These are phyloP conservation scores for Amborella trichopoda DNA, from an alignment of 164 flowering plant genomes.

Conservation along the genomic window DNA sequence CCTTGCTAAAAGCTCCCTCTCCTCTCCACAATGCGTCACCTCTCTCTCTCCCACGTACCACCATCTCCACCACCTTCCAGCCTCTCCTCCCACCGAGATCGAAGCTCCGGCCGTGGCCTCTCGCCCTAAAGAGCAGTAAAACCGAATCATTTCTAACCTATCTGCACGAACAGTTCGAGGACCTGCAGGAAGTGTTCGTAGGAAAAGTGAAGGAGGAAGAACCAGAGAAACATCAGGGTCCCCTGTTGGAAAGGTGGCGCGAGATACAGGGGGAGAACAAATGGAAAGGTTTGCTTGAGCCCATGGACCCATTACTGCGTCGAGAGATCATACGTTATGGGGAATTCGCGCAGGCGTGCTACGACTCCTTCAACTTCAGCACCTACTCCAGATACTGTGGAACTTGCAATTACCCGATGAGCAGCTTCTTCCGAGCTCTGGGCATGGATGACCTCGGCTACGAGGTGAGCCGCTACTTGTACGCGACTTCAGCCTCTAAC, in stretches of 20 bases:
- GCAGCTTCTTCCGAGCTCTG: slow-evolving; percentile 23
- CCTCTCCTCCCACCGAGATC: too few relatives aligned
- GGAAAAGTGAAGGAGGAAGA: too few relatives aligned
- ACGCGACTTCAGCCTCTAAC: slow-evolving; percentile 45
- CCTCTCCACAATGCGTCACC: too few relatives aligned
- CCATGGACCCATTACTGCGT: slow-evolving; percentile 38
- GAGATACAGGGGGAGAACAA: slow-evolving; percentile 42
- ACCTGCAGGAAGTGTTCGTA: too few relatives aligned
- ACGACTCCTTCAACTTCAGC: slow-evolving; percentile 54
- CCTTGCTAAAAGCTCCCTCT: too few relatives aligned
- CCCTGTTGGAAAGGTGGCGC: slow-evolving; percentile 34
- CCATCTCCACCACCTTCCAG: too few relatives aligned
- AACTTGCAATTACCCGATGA: slow-evolving; percentile 22
- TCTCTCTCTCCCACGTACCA: too few relatives aligned
- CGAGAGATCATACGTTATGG: slow-evolving; percentile 55
- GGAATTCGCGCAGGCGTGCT: slow-evolving; percentile 56
- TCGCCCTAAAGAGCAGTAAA: too few relatives aligned
- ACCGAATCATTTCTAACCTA: too few relatives aligned
- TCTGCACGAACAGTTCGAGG: too few relatives aligned
- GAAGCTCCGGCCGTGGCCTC: too few relatives aligned
- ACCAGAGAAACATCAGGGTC: too few relatives aligned
- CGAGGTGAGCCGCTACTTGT: slow-evolving; percentile 39
- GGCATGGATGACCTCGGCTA: slow-evolving; percentile 30
- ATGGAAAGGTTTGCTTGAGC: slow-evolving; percentile 48
- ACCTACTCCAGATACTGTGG: slow-evolving; percentile 48